These are phyloP conservation scores for Albizia julibrissin DNA, from an alignment of 306 rosid species.

Conservation along the genomic window DNA sequence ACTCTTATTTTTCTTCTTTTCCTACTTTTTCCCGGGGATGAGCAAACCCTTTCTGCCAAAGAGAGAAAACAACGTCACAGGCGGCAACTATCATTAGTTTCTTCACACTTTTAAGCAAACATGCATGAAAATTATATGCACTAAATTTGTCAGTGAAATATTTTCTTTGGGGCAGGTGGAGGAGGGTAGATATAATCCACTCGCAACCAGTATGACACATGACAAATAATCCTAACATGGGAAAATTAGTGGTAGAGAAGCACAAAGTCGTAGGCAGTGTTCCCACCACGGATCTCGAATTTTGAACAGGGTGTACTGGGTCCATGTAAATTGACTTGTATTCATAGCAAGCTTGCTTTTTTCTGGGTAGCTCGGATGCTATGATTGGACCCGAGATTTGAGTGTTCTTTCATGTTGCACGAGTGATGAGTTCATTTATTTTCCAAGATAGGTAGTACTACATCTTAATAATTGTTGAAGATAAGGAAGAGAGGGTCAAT, in stretches of 20 bases:
- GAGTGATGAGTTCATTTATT: neutral
- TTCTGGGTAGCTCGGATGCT: neutral
- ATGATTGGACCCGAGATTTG: slow-evolving; percentile 1
- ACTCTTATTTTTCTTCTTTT: slow-evolving; percentile 8
- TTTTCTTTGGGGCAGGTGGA: neutral
- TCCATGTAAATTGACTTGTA: slow-evolving; percentile 20
- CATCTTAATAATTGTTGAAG: neutral
- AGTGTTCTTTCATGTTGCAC: slow-evolving; percentile 3
- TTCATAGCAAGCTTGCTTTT: neutral
- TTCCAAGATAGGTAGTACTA: neutral
- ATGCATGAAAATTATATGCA: neutral
- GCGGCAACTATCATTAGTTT: neutral
- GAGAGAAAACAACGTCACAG: neutral
- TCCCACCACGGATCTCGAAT: slow-evolving; percentile 37
- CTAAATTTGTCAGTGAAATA: neutral
- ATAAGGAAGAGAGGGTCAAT: neutral
- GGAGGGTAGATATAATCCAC: slow-evolving; percentile 1
- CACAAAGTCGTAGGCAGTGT: slow-evolving; percentile 29
- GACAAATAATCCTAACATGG: slow-evolving; percentile 15
- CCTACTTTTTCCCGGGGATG: neutral
- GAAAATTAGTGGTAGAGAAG: slow-evolving; percentile 6
- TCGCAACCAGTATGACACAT: neutral
- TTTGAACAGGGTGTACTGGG: slow-evolving; percentile 26
- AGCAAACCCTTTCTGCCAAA: neutral
- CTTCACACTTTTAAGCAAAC: neutral